Base-by-base conservation (phyloP, 164 flowering plant species). In the Magnolia officinalis region DNA sequence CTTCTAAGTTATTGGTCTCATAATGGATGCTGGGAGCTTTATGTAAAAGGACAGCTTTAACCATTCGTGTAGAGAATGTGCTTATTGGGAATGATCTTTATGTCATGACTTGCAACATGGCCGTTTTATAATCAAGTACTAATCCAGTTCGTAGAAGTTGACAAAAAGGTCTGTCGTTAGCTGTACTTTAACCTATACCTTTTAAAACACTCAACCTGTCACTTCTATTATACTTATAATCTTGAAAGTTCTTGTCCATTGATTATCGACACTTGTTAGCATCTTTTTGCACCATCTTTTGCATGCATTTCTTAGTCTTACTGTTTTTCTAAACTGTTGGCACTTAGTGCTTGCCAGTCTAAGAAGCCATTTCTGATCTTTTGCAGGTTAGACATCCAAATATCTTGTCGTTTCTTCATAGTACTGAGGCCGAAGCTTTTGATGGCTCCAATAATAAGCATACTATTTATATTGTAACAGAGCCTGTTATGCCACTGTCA, bases 301-400 rank as follows among this genome's bases (percentile, higher is more conserved):
- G 19, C 31, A 13, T n/a, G 29, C n/a, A 59, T 75, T 9, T 67
- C 23, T 16, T 18, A 19, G 18, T 73, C n/a, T 37, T 37, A 20
- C 5, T 7, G 11, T 61, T 1, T 18, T 11, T 50, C 29, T n/a
- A 21, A 10, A 45, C 20, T 37, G 45, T 37, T 37, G 45, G 45
- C 45, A 37, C 45, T 51, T 52, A 19, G 26, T 74, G n/a, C 11
- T 29, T 7, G 21, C 71, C 19, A 31, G 45, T 45, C 11, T 74
- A 37, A 70, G 24, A 59, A 63, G 2, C 61, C 49, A 49, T 72
- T 37, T 68, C 18, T 69, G 14, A 29, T 71, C 73, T 74, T 84
- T 82, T 87, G 65, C 92, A 96, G 99, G 98, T 96, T 71, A 90
- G 99, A 83, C 99, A 96, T 83, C 99, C 99, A 71, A 96, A 96